Percentiles rank a stretch among this genome's conserved stretches.
These are phyloP conservation scores for Umbelopsis sp. DNA, from an alignment of 192 early-diverging fungal species.

Conservation along the genomic window DNA sequence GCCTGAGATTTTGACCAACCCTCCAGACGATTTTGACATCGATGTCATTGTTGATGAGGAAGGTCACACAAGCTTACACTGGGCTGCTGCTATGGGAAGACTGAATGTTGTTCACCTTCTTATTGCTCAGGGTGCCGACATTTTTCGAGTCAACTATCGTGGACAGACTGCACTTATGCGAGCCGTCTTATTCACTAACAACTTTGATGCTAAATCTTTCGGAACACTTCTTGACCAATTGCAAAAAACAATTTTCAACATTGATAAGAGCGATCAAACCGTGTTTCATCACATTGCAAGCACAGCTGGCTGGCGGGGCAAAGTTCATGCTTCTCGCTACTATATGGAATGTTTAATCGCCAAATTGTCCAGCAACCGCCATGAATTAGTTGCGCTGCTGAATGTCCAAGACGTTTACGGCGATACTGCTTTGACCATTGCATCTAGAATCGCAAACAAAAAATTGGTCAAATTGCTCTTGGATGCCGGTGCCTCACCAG, in stretches of 20 bases:
- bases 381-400: conserved; percentile 79
- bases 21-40: conserved; percentile 73
- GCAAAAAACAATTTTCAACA: conserved; percentile 69
- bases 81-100: conserved; percentile 91
- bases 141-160: conserved; percentile 70
- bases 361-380: conserved; percentile 63
- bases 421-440: conserved; percentile 75
- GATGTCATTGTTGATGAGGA: conserved; percentile 92
- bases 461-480: conserved; percentile 61
- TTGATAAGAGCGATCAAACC: conserved; percentile 80
- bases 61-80: conserved; percentile 93
- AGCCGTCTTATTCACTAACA: conserved; percentile 87
- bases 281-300: conserved; percentile 91
- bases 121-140: conserved; percentile 74
- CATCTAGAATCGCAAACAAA: conserved; percentile 57
- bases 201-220: conserved; percentile 84
- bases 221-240: conserved; percentile 71
- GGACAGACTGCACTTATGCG: conserved; percentile 94
- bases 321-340: conserved; percentile 75
- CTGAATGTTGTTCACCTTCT: conserved; percentile 75
- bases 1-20: conserved; percentile 24
- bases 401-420: conserved; percentile 83
- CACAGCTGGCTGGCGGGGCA: conserved; percentile 69
- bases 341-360: conserved; percentile 89
- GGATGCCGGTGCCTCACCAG: conserved; percentile 61